Evolutionary conservation across 1,139 yeast species (phyloP), one percentile per base, ranked within the genome.

Genomic region (Lodderomyces theae): DNA sequence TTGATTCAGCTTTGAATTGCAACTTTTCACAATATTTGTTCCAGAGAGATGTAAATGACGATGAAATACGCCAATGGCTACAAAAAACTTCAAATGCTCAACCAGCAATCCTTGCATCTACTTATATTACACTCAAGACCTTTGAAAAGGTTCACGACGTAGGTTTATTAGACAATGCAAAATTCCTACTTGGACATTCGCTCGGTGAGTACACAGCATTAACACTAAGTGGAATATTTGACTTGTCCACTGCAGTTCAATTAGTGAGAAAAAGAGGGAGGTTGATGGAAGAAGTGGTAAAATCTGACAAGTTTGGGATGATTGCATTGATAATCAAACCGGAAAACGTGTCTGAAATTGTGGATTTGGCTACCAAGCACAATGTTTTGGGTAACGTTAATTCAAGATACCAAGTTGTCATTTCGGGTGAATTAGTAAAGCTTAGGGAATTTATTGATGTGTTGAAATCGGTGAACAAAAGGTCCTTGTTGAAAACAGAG

Each of bases 1-100:
- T 88, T 46, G 74, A 72, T 35, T 86, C 80, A 42, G 77, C 83
- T 2, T 80, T 90, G 49, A 72, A 70, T n/a, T 71, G 64, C 15
- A 63, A 70, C 5, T 82, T 77, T 54, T 60, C 71, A 18, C 36
- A 47, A 3, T 50, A 57, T 13, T 45, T 67, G 29, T 49, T 52
- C 29, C 40, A 16, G 7, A 33, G 31, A 13, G 22, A 30, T 23
- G 35, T 12, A 10, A 21, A n/a, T 24, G 31, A 37, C 9, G 6
- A 5, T 12, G 23, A 17, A 12, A 15, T 21, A n/a, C 15, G 23
- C 48, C 23, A 43, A 23, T 62, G 64, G 62, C 40, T 63, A 18
- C 33, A 48, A 58, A 51, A 56, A 16, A 79, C 86, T 1, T 58
- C 74, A 35, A 71, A 76, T 52, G 83, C 85, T 12, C 86, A 80